Evolutionary conservation across 2,329 filamentous ascomycete species (phyloP).

Genomic region (Lasiodiplodia citricola): DNA sequence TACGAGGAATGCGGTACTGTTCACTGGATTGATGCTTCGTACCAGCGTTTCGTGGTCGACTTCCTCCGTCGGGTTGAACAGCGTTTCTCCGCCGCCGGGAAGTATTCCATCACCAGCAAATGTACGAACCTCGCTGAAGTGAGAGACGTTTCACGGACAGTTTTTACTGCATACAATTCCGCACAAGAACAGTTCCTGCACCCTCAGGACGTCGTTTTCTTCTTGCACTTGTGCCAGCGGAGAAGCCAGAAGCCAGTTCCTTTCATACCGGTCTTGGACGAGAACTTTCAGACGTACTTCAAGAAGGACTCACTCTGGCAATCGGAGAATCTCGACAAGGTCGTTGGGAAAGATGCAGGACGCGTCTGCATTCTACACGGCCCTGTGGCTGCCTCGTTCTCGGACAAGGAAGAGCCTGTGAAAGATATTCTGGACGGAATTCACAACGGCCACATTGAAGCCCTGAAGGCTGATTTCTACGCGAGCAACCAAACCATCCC

Average conservation of each 20-base stretch:
- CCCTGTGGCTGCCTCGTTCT: conserved; percentile 40
- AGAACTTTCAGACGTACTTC: conserved; percentile 47
- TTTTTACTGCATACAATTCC: background rate
- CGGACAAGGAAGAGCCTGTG: conserved; percentile 32
- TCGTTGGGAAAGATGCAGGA: conserved; percentile 41
- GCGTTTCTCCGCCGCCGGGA: conserved; percentile 25
- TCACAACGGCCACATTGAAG: conserved; percentile 28
- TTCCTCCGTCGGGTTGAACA: conserved; percentile 70
- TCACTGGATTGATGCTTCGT: conserved; percentile 88
- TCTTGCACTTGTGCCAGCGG: conserved; percentile 39
- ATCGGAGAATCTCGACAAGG: conserved; percentile 44
- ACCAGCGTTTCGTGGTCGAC: conserved; percentile 78
- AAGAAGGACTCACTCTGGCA: conserved; percentile 51
- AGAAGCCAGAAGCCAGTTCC: conserved; percentile 43
- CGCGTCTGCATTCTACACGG: conserved; percentile 46
- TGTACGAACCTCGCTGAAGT: background rate
- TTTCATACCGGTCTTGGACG: conserved; percentile 45
- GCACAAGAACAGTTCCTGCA: conserved; percentile 23
- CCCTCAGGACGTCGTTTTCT: conserved; percentile 34
- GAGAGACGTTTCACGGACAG: background rate
- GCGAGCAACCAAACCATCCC: conserved; percentile 26
- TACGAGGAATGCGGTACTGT: conserved; percentile 76
- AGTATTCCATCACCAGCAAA: background rate
- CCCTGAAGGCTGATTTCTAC: conserved; percentile 27
- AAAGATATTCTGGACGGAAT: conserved; percentile 31